Percentiles rank a stretch among this genome's conserved stretches.
Evolutionary conservation across 164 flowering plant species (phyloP).

Genomic region (Macadamia tetraphylla): DNA sequence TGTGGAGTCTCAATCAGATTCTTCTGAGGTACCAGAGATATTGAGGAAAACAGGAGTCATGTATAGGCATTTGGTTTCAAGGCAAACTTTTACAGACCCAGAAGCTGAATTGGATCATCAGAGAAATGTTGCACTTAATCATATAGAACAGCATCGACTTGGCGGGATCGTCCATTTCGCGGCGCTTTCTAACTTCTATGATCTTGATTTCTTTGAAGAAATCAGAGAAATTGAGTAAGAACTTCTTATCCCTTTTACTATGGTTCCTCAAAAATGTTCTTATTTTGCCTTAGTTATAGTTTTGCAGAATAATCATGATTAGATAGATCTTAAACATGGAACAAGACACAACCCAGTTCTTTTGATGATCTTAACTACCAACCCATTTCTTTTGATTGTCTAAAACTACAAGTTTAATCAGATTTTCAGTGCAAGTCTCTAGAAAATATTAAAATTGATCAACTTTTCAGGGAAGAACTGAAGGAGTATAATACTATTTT

Average conservation of each 20-base stretch:
- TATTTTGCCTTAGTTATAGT: not conserved
- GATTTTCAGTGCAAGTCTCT: too few relatives aligned
- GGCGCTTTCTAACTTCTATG: conserved; percentile 55
- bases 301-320: not conserved
- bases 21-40: conserved; percentile 44
- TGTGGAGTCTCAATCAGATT: conserved; percentile 45
- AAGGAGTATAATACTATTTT: not conserved
- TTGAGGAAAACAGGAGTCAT: conserved; percentile 73
- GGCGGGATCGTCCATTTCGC: conserved; percentile 91
- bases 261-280: not conserved
- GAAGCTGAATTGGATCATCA: conserved; percentile 61
- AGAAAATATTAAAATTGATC: too few relatives aligned
- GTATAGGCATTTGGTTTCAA: conserved; percentile 84
- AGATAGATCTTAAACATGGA: too few relatives aligned
- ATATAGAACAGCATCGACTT: conserved; percentile 81
- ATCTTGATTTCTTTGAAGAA: conserved; percentile 67
- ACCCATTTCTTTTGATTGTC: too few relatives aligned
- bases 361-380: too few relatives aligned
- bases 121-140: conserved; percentile 71
- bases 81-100: conserved; percentile 58
- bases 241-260: not conserved
- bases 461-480: too few relatives aligned
- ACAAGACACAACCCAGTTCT: too few relatives aligned
- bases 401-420: not conserved
- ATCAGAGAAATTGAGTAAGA: conserved; percentile 75